These are phyloP conservation scores for Hypoxylon sp. DNA, from an alignment of 2,329 filamentous ascomycete genomes.

Conservation along the genomic window DNA sequence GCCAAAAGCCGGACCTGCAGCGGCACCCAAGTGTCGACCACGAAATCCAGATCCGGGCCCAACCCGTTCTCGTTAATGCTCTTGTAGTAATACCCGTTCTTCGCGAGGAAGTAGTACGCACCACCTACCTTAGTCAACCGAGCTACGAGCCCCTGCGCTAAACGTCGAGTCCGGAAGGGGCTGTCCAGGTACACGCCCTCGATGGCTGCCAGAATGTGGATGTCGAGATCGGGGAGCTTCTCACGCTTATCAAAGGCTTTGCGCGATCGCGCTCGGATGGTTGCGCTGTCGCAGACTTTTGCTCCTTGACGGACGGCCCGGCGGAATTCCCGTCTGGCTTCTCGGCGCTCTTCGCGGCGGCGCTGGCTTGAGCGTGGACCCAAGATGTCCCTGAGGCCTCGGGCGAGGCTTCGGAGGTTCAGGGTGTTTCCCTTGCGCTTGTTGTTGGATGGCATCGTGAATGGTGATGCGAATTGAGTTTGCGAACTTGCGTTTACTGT, in stretches of 20 bases:
- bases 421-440: too few species aligned
- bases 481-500: background rate
- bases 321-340: background rate
- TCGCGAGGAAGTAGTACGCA: slow-evolving; percentile 22
- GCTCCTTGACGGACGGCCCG: background rate
- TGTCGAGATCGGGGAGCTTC: background rate
- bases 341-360: background rate
- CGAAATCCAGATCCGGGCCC: background rate
- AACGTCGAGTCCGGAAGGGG: background rate
- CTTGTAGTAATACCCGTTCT: slow-evolving; percentile 26
- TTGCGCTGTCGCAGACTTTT: background rate
- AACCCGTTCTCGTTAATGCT: slow-evolving; percentile 6
- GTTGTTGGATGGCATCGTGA: background rate
- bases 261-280: background rate
- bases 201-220: slow-evolving; percentile 5
- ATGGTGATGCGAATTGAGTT: background rate
- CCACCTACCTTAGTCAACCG: background rate
- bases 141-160: slow-evolving; percentile 9
- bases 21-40: slow-evolving; percentile 26
- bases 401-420: background rate
- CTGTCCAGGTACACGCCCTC: slow-evolving; percentile 17
- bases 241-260: background rate
- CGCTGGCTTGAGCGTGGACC: too few species aligned
- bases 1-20: slow-evolving; percentile 3
- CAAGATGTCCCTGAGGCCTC: too few species aligned